Evolutionary conservation across 768 basidiomycete species (phyloP).

Genomic region (Fomitopsis pulvina): DNA sequence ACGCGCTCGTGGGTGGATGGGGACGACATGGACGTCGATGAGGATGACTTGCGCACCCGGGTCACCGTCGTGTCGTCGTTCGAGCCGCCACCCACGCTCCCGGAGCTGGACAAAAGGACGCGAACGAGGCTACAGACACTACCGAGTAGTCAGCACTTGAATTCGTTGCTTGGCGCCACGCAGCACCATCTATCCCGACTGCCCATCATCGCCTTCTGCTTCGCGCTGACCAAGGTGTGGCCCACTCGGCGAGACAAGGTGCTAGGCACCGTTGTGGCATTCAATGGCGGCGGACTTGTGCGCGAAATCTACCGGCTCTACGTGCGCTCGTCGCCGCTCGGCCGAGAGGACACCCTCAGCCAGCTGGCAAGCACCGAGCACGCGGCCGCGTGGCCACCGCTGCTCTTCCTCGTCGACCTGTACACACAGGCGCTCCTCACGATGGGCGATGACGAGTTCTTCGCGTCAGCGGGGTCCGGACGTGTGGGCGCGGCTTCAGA

Average conservation of each 20-base stretch:
- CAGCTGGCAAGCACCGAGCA: constrained; percentile 38
- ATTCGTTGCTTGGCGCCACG: constrained; percentile 41
- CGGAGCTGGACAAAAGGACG: constrained; percentile 51
- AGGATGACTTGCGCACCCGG: constrained; percentile 24
- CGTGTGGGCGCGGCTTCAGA: constrained; percentile 69
- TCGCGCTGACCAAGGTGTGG: constrained; percentile 55
- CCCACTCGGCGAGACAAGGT: constrained; percentile 50
- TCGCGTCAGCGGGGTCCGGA: constrained; percentile 65
- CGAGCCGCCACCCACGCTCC: constrained; percentile 22
- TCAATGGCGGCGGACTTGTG: constrained; percentile 55
- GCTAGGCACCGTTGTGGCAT: constrained; percentile 45
- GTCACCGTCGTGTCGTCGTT: constrained; percentile 36
- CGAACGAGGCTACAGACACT: constrained; percentile 57
- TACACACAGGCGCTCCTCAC: constrained; percentile 83
- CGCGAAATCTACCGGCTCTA: constrained; percentile 69
- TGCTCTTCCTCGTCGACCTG: constrained; percentile 75
- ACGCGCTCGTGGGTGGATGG: constrained; percentile 10
- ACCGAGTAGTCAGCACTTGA: constrained; percentile 45
- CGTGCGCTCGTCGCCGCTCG: constrained; percentile 56
- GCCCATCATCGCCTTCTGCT: constrained; percentile 50
- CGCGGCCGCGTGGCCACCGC: constrained; percentile 49
- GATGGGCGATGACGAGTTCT: constrained; percentile 97
- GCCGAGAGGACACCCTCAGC: constrained; percentile 41
- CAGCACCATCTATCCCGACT: constrained; percentile 34
- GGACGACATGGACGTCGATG: constrained; percentile 24